Evolutionary conservation across 1,284 basidiomycete species (phyloP), one percentile per base, ranked within the genome.

Genomic region (Sutorius eximius): DNA sequence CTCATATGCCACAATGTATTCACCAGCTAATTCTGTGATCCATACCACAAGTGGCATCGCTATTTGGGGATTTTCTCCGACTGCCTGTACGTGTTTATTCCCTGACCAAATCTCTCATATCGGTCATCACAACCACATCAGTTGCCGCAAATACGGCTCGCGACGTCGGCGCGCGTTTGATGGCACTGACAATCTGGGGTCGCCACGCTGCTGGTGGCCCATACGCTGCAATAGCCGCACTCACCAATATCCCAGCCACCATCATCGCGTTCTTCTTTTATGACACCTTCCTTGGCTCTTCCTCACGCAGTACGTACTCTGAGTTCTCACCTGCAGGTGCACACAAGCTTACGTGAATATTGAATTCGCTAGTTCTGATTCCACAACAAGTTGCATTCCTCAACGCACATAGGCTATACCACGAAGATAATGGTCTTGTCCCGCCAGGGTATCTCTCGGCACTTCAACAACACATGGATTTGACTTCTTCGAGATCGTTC

Each of bases 141-240:
- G 81, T 87, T 55, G 79, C 82, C 12, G 73, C 83, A 15, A 87
- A 88, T 65, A 70, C 83, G 3, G 85, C 85, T 32, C 82, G 86
- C 58, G 86, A 88, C 64, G 47, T 89, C 48, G 86, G 86, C 22
- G 82, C 77, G 3, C 79, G 85, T 16, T 63, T 87, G 29, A 75
- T 77, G 53, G 81, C 75, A 10, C 60, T 87, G 62, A 75, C 81
- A 1, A 76, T 86, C 45, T 87, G 80, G 77, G 85, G 85, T 3
- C 63, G 45, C 3, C 60, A 70, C 56, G 85, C 83, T 27, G 64
- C 71, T 24, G 83, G 83, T 24, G 82, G 83, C 3, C 59, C 60
- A n/a, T 87, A 86, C 62, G 82, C 82, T 3, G 85, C 83, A 0
- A 76, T 87, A 33, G 71, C 84, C 10, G 80, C 85, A 3, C 72